phyloP scores from a whole-genome alignment of 768 basidiomycete genomes.

The Mycena metata region DNA sequence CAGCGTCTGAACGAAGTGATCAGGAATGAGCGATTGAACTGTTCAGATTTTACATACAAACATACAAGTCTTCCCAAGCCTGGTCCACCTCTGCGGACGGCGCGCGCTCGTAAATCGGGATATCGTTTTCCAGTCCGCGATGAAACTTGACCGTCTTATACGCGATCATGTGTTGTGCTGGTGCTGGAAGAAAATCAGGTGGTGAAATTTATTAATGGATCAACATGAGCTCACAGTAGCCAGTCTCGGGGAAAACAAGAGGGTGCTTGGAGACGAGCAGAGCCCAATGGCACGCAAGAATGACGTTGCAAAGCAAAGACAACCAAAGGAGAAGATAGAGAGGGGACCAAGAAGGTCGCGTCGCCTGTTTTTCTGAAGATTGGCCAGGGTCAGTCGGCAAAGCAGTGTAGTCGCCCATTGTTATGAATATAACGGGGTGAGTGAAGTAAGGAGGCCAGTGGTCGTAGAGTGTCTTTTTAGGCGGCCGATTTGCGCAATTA shows the following conservation, averaged over 20 bases:
- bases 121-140: constrained; percentile 31
- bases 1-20: constrained; percentile 23
- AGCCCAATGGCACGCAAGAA: constrained; percentile 1
- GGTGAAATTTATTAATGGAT: background rate
- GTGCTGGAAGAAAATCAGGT: constrained; percentile 21
- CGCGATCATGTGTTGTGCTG: constrained; percentile 29
- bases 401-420: background rate
- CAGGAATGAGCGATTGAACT: background rate
- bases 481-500: constrained; percentile 1
- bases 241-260: constrained; percentile 9
- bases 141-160: constrained; percentile 37
- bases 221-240: constrained; percentile 5
- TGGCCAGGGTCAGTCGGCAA: background rate
- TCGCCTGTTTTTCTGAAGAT: background rate
- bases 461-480: background rate
- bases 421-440: background rate
- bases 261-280: background rate
- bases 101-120: constrained; percentile 34
- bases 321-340: background rate
- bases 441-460: too few relatives aligned
- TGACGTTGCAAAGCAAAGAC: constrained; percentile 16
- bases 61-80: constrained; percentile 38
- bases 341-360: background rate
- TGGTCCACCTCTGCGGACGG: constrained; percentile 35
- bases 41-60: constrained; percentile 19